These are phyloP conservation scores for Fusarium sublunatum DNA, from an alignment of 2,329 filamentous ascomycete genomes.

Conservation along the genomic window DNA sequence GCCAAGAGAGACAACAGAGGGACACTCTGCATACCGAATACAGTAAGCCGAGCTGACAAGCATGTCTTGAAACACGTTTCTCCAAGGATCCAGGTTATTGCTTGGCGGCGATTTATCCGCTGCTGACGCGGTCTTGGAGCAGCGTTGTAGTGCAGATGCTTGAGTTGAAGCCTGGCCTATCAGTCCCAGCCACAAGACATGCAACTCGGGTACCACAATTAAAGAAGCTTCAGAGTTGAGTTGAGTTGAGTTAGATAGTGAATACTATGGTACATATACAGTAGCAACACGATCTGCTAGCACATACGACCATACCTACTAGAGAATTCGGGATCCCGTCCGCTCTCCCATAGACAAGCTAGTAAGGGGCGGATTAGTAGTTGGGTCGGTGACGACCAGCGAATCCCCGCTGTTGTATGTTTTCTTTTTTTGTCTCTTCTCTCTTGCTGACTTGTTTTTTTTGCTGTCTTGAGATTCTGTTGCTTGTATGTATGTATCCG, in stretches of 20 bases:
- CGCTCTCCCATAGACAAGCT: conserved; percentile 24
- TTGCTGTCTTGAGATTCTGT: not conserved
- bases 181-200: conserved; percentile 5
- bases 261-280: too few species aligned
- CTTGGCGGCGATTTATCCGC: conserved; percentile 2
- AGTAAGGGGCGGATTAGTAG: conserved; percentile 21
- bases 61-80: not conserved
- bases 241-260: not conserved
- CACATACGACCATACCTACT: conserved; percentile 29
- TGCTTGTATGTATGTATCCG: not conserved
- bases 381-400: conserved; percentile 20
- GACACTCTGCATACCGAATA: not conserved
- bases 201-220: too few species aligned
- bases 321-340: conserved; percentile 30
- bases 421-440: not conserved
- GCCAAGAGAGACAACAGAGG: too few species aligned
- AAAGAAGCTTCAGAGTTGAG: not conserved
- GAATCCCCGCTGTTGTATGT: conserved; percentile 23
- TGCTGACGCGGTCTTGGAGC: conserved; percentile 24
- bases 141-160: conserved; percentile 19
- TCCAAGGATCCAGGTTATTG: not conserved
- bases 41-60: not conserved
- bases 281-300: too few species aligned
- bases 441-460: too few species aligned
- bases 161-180: conserved; percentile 8